Conservation (phyloP, 1,139 yeast genomes). For the Candida neerlandica region DNA sequence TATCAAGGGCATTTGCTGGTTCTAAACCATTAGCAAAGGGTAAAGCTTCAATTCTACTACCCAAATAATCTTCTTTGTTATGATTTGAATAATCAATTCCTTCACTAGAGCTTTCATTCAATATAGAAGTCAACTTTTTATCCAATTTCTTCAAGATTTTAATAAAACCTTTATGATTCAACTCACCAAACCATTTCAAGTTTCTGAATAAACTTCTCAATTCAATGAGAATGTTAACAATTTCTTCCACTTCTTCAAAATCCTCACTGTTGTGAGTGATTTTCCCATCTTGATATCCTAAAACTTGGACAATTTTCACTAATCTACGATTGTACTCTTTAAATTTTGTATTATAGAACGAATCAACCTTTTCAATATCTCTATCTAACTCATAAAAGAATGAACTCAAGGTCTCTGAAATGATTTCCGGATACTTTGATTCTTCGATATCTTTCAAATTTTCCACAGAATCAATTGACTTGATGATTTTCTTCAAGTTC, state of each 20-base stretch:
- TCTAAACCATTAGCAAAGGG: slow-evolving; percentile 77
- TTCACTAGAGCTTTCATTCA: slow-evolving; percentile 12
- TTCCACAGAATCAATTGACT: slow-evolving; percentile 43
- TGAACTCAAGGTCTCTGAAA: slow-evolving; percentile 49
- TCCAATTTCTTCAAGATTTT: slow-evolving; percentile 91
- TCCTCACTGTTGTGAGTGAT: slow-evolving; percentile 39
- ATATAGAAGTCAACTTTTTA: slow-evolving; percentile 58
- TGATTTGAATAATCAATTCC: slow-evolving; percentile 48
- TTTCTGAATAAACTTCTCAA: slow-evolving; percentile 77
- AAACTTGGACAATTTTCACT: slow-evolving; percentile 43
- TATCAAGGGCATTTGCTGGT: slow-evolving; percentile 53
- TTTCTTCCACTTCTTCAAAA: slow-evolving; percentile 75
- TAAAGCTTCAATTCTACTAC: slow-evolving; percentile 70
- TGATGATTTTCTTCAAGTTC: slow-evolving; percentile 77
- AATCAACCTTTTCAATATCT: slow-evolving; percentile 79
- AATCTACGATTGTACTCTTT: slow-evolving; percentile 75
- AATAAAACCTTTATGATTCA: slow-evolving; percentile 86
- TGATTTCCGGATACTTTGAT: slow-evolving; percentile 23
- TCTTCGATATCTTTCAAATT: slow-evolving; percentile 34
- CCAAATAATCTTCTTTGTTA: slow-evolving; percentile 67
- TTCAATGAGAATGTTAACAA: slow-evolving; percentile 74
- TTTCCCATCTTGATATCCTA: slow-evolving; percentile 30
- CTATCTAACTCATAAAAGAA: slow-evolving; percentile 82
- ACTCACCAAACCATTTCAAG: slow-evolving; percentile 90
- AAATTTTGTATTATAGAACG: slow-evolving; percentile 72